Evolutionary conservation across 805 yeast genomes (phyloP).

Genomic region (Blastobotrys mokoenaii): DNA sequence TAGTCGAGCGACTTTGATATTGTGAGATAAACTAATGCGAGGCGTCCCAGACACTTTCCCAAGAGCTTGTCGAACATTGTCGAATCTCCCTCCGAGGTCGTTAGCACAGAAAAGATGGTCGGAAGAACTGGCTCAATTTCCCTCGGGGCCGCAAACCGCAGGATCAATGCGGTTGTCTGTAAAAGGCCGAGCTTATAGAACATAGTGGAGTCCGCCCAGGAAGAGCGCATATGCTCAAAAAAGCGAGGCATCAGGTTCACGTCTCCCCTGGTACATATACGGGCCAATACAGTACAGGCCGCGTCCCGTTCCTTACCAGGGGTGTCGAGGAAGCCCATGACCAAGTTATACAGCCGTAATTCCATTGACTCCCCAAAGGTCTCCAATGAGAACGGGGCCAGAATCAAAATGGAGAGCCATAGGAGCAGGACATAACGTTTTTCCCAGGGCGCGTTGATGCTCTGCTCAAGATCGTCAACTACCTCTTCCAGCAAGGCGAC

Average conservation of each 20-base stretch:
- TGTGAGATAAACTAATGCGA: conserved; percentile 25
- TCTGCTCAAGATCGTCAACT: conserved; percentile 20
- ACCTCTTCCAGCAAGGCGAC: conserved; percentile 39
- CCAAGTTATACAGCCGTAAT: conserved; percentile 30
- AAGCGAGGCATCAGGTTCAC: conserved; percentile 24
- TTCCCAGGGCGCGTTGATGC: conserved; percentile 34
- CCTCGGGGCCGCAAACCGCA: conserved; percentile 1
- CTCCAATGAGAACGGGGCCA: conserved; percentile 65
- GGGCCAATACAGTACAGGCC: conserved; percentile 43
- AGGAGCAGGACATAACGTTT: conserved; percentile 43
- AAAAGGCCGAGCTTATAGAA: conserved; percentile 32
- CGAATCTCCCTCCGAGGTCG: neutral
- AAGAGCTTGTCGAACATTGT: conserved; percentile 13
- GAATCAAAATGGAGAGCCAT: conserved; percentile 63
- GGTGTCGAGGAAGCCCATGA: conserved; percentile 28
- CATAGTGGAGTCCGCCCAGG: neutral
- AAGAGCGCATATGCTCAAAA: conserved; percentile 8
- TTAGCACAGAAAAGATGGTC: neutral
- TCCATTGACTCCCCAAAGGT: conserved; percentile 29
- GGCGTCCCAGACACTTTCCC: conserved; percentile 34
- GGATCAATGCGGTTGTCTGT: conserved; percentile 34
- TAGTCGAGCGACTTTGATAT: conserved; percentile 5
- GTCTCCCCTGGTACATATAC: conserved; percentile 47
- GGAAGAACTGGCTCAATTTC: conserved; percentile 3
- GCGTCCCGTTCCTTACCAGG: conserved; percentile 55